Evolutionary conservation across 331 rosid species (phyloP), one percentile per base, ranked within the genome.

Genomic region (Malus hybrid): DNA sequence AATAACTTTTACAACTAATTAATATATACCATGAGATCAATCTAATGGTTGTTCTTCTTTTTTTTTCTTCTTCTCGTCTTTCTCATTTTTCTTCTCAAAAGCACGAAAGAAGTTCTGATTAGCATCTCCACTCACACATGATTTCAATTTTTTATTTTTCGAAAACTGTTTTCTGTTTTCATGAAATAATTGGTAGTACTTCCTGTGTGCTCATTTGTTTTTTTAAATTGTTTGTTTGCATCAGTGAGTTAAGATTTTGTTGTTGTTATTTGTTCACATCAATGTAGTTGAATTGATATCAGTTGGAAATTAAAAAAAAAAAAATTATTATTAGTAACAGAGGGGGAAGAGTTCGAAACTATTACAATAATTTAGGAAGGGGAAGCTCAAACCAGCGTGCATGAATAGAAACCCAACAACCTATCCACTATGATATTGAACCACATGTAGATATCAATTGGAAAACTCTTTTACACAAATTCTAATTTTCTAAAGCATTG

Each of bases 41-140:
- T 39, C 46, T 39, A 39, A 39, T 39, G 46, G 4, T 39, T 28
- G 29, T 28, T 39, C 12, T 31, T 31, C 3, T 31, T 31, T 31
- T 31, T 31, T 1, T 0, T 36, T 8, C 10, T 36, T 7, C 10
- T 36, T 9, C 11, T 36, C 44, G 3, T 39, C 46, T 9, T 39
- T 39, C 46, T 39, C 46, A 39, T 39, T 2, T 39, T 39, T 39
- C 46, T 39, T 9, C 12, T 39, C 15, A 76, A 68, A 77, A 76
- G 57, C 67, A 22, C 54, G 75, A 50, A 76, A 69, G 39, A 39
- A 80, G 69, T 85, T 64, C 81, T 36, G 54, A 57, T 48, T 86
- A 33, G 65, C 78, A 27, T 46, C 83, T 9, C 66, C 34, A 64
- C 55, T 78, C 46, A 78, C 46, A 61, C 29, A 74, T 28, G 16